Evolutionary conservation across 2,329 filamentous ascomycete species (phyloP), one percentile per base, ranked within the genome.

Genomic region (Macrophomina pseudophaseolina): DNA sequence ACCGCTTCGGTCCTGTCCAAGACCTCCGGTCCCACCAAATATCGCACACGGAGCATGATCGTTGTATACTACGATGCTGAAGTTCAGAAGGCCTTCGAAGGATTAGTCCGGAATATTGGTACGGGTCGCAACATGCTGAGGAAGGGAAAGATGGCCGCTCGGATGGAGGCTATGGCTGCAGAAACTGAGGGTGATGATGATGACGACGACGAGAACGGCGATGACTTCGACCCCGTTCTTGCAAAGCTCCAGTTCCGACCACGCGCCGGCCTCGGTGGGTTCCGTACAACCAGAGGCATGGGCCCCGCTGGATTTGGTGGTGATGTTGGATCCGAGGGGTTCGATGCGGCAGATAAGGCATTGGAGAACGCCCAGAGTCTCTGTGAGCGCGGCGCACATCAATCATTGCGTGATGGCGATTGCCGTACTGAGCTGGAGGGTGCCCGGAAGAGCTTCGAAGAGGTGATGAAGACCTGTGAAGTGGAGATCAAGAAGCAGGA

Each of bases 51-150:
- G 70, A 89, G 85, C 66, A 91, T 92, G 84, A 90, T 94, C 54
- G 89, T 95, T 48, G 91, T 97, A n/a, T 94, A 93, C 78, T 97
- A 97, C 75, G 94, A 97, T 75, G 92, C 91, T 71, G 90, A 92
- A 69, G 90, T 96, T 3, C 93, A 97, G 75, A 88, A 88, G 60
- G 88, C 90, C 46, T 93, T 97, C 70, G 93, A 97, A 72, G 85
- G 90, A 65, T 81, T 97, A 59, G 93, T 97, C 66, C 90, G 92
- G 69, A 90, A 91, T 66, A 89, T 97, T 42, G 92, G 91, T 5
- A 87, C 88, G 1, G 91, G 91, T 59, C 85, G 94, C 66, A 97
- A 97, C 78, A 84, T 92, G 70, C 89, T 97, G 77, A 89, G 94
- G 58, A 96, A 94, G 79, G 92, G 90, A 63, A 95, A 92, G 80